Evolutionary conservation across 2,329 filamentous ascomycete genomes (phyloP), one percentile per base, ranked within the genome.

Genomic region (Sporothrix euskadiensis): DNA sequence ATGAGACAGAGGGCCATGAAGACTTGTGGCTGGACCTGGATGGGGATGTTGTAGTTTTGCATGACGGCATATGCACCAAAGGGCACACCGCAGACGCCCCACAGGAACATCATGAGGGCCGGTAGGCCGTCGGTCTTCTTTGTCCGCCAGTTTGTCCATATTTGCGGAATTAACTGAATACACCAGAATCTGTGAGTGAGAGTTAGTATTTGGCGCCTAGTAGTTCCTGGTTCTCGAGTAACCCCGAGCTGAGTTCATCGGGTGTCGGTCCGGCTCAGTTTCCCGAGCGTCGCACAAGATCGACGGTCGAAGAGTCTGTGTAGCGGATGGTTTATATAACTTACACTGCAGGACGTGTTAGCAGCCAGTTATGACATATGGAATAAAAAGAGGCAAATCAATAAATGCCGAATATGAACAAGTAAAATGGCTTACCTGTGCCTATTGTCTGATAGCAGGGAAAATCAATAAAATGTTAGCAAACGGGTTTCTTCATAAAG

Each of bases 111-210:
- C 88, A 91, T 91, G 26, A 80, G 77, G 0, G 83, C 84, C 0
- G 89, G 89, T 1, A 91, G 80, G 2, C 89, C 89, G 54, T 90
- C 88, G 0, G 88, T 90, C 74, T 84, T 85, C 78, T 91, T 90
- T 14, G 82, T 84, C 26, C 84, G 83, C 85, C 87, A 90, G 78
- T 90, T 91, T 74, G 87, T 84, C 86, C 87, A 90, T 81, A 91
- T 89, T 75, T 81, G 80, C 3, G 80, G 80, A 10, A 81, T 65
- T 1, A 81, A 71, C 79, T 81, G 83, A 16, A 84, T 75, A 74
- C 82, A 84, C 83, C 83, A 84, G 3, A 83, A 76, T 7, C 79
- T 79, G 77, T 76, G 72, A 41, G 4, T 14, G 9, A n/a, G 32
- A 59, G 72, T 75, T 63, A 73, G 68, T 44, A 56, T 66, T 22